These are phyloP conservation scores for Pyrenophora seminiperda DNA, from an alignment of 2,329 filamentous ascomycete species.

Conservation along the genomic window DNA sequence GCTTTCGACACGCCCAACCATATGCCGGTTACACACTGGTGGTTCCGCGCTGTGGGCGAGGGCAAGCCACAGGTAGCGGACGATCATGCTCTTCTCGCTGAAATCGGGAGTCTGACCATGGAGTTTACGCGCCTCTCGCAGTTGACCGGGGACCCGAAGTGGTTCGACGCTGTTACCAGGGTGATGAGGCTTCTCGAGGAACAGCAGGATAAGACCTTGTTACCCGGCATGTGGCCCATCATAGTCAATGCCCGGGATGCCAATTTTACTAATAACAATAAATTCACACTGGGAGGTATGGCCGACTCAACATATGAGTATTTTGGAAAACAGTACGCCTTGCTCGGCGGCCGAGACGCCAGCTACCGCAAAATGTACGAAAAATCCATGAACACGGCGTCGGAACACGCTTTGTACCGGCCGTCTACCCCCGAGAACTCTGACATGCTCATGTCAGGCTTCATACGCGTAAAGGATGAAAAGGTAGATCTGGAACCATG, in stretches of 20 bases:
- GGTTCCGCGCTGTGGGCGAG: conserved; percentile 46
- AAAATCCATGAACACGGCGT: conserved; percentile 50
- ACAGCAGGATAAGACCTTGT: conserved; percentile 50
- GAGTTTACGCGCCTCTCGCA: conserved; percentile 56
- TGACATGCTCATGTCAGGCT: conserved; percentile 56
- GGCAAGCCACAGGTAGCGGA: conserved; percentile 50
- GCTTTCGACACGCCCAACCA: conserved; percentile 91
- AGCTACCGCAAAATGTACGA: conserved; percentile 64
- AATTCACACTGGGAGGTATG: conserved; percentile 46
- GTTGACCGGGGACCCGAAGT: conserved; percentile 52
- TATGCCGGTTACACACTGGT: conserved; percentile 69
- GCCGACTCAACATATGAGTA: conserved; percentile 49
- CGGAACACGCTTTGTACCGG: conserved; percentile 54
- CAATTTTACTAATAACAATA: conserved; percentile 50
- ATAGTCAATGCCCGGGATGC: conserved; percentile 49
- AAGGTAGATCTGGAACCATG: conserved; percentile 53
- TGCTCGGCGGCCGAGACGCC: conserved; percentile 52
- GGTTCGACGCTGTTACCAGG: conserved; percentile 54
- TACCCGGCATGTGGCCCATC: conserved; percentile 57
- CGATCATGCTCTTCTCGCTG: conserved; percentile 51
- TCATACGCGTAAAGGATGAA: conserved; percentile 44
- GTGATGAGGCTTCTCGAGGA: conserved; percentile 51
- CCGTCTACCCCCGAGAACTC: conserved; percentile 55
- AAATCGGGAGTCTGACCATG: conserved; percentile 55
- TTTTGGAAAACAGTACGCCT: conserved; percentile 44